These are phyloP conservation scores for Xylaria hypoxylon DNA, from an alignment of 2,329 filamentous ascomycete genomes.

Conservation along the genomic window DNA sequence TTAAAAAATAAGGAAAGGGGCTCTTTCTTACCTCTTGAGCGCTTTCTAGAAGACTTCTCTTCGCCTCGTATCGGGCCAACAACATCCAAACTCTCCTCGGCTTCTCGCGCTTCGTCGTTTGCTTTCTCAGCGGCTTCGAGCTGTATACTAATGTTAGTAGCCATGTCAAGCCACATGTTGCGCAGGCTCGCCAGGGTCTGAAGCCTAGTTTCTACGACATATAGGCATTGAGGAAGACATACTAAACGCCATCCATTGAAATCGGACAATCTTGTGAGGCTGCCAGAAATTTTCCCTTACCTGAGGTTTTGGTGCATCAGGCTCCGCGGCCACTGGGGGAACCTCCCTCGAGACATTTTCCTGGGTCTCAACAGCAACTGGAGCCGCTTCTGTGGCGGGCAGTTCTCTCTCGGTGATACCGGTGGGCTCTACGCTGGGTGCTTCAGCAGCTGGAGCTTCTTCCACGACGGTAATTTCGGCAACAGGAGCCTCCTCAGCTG, in stretches of 20 bases:
- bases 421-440: constrained; percentile 2
- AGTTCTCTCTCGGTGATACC: constrained; percentile 28
- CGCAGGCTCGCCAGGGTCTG: constrained; percentile 30
- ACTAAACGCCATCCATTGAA: constrained; percentile 42
- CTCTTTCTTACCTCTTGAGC: constrained; percentile 60
- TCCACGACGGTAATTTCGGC: constrained; percentile 11
- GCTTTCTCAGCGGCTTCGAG: constrained; percentile 39
- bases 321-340: constrained; percentile 30
- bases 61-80: constrained; percentile 55
- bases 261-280: constrained; percentile 41
- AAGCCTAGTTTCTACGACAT: constrained; percentile 32
- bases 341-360: constrained; percentile 25
- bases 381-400: constrained; percentile 13
- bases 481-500: constrained; percentile 14
- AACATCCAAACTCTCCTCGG: constrained; percentile 55
- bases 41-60: constrained; percentile 47
- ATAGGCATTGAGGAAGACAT: constrained; percentile 40
- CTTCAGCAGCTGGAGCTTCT: constrained; percentile 19
- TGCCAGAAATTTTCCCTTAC: constrained; percentile 44
- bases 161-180: background rate
- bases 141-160: constrained; percentile 30
- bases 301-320: constrained; percentile 39
- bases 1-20: constrained; percentile 46
- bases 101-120: constrained; percentile 31
- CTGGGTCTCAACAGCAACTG: constrained; percentile 19